Base-by-base conservation (phyloP, 257 asterid genomes). In the Primulina huaijiensis region DNA sequence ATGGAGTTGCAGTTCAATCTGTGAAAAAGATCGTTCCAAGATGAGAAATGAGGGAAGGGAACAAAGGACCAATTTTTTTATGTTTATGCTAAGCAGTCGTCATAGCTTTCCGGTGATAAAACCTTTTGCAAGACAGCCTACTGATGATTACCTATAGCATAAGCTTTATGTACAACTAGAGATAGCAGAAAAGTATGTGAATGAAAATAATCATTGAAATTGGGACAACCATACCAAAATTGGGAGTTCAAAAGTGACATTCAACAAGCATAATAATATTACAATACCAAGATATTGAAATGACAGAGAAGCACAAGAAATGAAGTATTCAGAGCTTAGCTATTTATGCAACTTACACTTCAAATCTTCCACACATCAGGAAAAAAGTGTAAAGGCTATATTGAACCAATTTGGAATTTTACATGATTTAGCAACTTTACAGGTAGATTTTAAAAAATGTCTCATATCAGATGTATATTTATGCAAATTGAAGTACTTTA, bases 1-100 rank as follows among this genome's bases (percentile, higher is more conserved):
- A n/a, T 23, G 69, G 12, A 69, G 72, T 34, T 55, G 84, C 75
- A 72, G 27, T 61, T 79, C 84, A 10, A 74, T 69, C 86, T 82
- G 82, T 30, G 29, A 8, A 60, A 60, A 38, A 31, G 19, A 38
- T 38, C 8, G 55, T 14, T 60, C 20, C 52, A 19, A 62, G 7
- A 62, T 62, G 38, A 63, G 30, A 35, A 35, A 35, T 31, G 8
- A 14, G 46, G 30, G 31, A 63, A 21, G 27, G 53, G 9, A 14
- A 21, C 6, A 33, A n/a, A 62, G 14, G 67, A 37, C 38, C n/a
- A n/a, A 21, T 16, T 0, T 1, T 43, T 43, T 43, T 62, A 33
- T 33, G 46, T 43, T 43, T 62, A 33, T 33, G 46, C 38, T 3
- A n/a, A 16, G 29, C 19, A n/a, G 9, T 9, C 34, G 5, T 11